Evolutionary conservation across 2,329 filamentous ascomycete species (phyloP), one percentile per base, ranked within the genome.

Genomic region (Exserohilum turcica): DNA sequence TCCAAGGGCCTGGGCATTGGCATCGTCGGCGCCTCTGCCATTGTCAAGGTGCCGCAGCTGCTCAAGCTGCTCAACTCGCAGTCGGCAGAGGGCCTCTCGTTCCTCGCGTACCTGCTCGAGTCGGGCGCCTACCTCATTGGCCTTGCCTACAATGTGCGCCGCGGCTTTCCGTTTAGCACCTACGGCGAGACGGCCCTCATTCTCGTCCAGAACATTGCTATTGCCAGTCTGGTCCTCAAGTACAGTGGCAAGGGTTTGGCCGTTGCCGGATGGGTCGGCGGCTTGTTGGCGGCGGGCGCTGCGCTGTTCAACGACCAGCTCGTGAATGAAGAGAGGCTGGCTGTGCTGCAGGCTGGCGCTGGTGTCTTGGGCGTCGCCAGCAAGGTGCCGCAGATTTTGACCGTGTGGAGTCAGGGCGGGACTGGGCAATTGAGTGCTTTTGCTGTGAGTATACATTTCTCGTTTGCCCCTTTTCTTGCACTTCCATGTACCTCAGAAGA

Each of bases 31-130:
- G 91, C 92, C 47, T 92, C 90, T 24, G 87, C 90, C 48, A 86
- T 97, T 66, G 92, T 99, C 80, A 99, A 99, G 80, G 86, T 99
- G 21, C 94, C 94, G 0, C 94, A 99, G 80, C 93, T 99, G 72
- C 76, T 97, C 75, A 99, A 99, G 81, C 86, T 99, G 45, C 77
- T 94, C 68, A 82, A 82, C 70, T 92, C 91, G 42, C 84, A 86
- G 68, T 96, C 91, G 43, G 86, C 92, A 24, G 84, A 86, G 38
- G 94, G 94, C 65, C 84, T 99, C 57, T 91, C 87, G 43, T 96
- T 97, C 78, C 83, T 96, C 38, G 89, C 90, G 28, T 97, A 97
- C 79, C 82, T 94, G 29, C 90, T 99, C 73, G 94, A 99, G 80
- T 97, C 92, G 7, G 82, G 85, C 50, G 86, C 88, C 53, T 93